phyloP scores from a whole-genome alignment of 2,329 filamentous ascomycete species.

The Talaromyces sp. region DNA sequence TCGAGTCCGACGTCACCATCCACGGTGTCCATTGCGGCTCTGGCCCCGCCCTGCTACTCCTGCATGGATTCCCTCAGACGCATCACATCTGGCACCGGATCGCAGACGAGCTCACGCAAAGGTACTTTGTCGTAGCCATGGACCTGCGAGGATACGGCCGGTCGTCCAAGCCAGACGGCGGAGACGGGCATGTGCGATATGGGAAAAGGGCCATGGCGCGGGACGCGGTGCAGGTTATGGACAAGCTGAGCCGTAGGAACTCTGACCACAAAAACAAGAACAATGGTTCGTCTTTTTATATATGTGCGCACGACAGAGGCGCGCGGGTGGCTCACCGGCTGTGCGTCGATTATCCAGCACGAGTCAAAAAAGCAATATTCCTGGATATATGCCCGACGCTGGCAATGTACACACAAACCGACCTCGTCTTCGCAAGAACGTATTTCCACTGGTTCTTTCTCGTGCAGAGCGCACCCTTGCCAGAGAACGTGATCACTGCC shows the following conservation, averaged over 20 bases:
- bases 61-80: constrained; percentile 52
- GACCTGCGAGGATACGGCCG: constrained; percentile 50
- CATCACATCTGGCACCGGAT: constrained; percentile 50
- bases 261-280: constrained; percentile 22
- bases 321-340: constrained; percentile 53
- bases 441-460: constrained; percentile 60
- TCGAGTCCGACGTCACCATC: constrained; percentile 38
- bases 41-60: constrained; percentile 40
- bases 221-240: constrained; percentile 46
- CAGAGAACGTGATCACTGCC: constrained; percentile 42
- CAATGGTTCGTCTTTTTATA: constrained; percentile 31
- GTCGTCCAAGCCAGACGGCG: constrained; percentile 41
- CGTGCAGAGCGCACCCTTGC: constrained; percentile 48
- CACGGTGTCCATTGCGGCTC: constrained; percentile 36
- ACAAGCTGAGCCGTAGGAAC: constrained; percentile 14
- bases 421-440: constrained; percentile 40
- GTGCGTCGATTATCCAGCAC: constrained; percentile 41
- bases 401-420: constrained; percentile 46
- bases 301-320: constrained; percentile 55
- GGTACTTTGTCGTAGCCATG: constrained; percentile 41
- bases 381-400: constrained; percentile 54
- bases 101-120: constrained; percentile 31
- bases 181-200: constrained; percentile 28
- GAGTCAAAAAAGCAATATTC: constrained; percentile 40
- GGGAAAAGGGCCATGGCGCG: constrained; percentile 47